Base-by-base conservation (phyloP, 495 filamentous ascomycete species). In the Pseudotulostoma volvatum region DNA sequence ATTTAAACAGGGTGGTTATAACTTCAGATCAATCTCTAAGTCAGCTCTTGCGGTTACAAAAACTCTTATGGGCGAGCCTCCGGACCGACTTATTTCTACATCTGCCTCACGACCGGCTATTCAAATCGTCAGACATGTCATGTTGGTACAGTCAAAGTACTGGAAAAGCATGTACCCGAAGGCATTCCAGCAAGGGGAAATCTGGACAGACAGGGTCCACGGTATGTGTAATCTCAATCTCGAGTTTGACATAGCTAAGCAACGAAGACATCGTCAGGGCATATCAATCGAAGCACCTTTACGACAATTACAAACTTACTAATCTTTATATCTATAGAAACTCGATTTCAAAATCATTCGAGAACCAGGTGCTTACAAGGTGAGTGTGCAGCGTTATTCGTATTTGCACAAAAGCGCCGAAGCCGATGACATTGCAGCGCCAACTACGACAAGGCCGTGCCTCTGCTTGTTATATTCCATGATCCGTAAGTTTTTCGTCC, bases 1-100 rank as follows among this genome's bases (percentile, higher is more conserved):
- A n/a, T 32, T 9, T 9, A 36, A 14, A 7, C 18, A 83, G 68
- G 90, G 90, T 36, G 90, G 90, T 14, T 99, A 99, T 53, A 93
- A 99, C 48, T 74, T 96, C 33, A 64, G 72, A 7, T 88, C 92
- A 1, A 95, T 99, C 38, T 86, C 87, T 0, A 74, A 81, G 40
- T 95, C 88, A 15, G 90, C 90, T 9, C 61, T 95, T 1, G 84
- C 86, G 1, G 92, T 99, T 3, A 87, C 84, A 0, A 77, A 77
- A 44, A 93, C 87, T 9, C 64, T 99, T 7, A 93, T 96, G 80
- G 86, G 92, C 14, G 84, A 99, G 44, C 81, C 87, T 5, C 90
- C 90, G 1, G 82, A 83, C 36, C 68, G 79, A 36, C 55, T 83
- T n/a, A 50, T 70, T 59, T 60, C 61, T 1, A 59, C 53, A 1